Base-by-base conservation (phyloP, 2,329 filamentous ascomycete species). In the Keithomyces neogunnii region DNA sequence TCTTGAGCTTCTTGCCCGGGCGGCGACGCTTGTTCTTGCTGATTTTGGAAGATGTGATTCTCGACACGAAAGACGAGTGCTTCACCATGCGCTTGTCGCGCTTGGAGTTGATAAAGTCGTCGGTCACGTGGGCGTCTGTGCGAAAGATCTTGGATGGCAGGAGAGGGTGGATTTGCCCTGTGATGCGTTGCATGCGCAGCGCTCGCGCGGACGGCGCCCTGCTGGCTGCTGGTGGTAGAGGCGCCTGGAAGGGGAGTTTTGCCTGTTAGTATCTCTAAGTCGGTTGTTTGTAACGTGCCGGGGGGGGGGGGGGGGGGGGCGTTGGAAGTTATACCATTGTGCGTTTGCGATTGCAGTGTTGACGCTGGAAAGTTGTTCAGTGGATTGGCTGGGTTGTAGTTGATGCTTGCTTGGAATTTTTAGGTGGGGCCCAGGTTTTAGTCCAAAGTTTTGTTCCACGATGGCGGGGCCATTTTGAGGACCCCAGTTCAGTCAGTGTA, bases 81-180 rank as follows among this genome's bases (percentile, higher is more conserved):
- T 90, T 91, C 60, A 95, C 88, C 35, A 77, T 73, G 29, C 85
- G 86, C 73, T 92, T 95, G 73, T 95, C 88, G 64, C 81, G 84
- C 70, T 96, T 97, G 56, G 78, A 83, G 50, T 82, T 78, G 54
- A 82, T 73, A 68, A 92, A 91, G 54, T 66, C 56, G 64, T 82
- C 77, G 45, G 73, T 67, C 11, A 77, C 73, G 46, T 70, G 63
- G 58, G 78, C 75, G 59, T 76, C 70, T 47, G 71, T 63, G 49
- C 76, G 78, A 65, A 77, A 75, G 10, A 73, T 71, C 61, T 75
- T 77, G 63, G 73, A 69, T 48, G 79, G 75, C 28, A 75, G 66
- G 55, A 77, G 71, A 9, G 74, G 73, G 63, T 77, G 72, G 59
- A 73, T 68, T 60, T 71, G 61, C 59, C 69, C 73, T 54, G 73